These are phyloP conservation scores for Gilbertella persicaria DNA, from an alignment of 371 early-diverging fungal species.

Conservation along the genomic window DNA sequence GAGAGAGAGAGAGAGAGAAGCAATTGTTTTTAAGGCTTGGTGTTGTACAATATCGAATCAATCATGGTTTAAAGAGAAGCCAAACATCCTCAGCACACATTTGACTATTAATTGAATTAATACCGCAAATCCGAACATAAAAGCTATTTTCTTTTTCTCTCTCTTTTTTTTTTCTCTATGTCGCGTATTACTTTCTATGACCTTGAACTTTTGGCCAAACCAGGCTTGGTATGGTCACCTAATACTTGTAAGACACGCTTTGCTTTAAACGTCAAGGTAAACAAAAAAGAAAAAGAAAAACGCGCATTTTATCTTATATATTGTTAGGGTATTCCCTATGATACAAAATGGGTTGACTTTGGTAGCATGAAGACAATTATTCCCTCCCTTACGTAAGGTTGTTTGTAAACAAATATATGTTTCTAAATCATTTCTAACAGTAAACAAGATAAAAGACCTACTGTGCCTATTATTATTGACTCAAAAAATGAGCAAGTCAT, in stretches of 20 bases:
- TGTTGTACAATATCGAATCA: no score
- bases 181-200: no score
- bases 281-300: background rate
- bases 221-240: conserved; percentile 13
- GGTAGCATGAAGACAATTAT: conserved; percentile 5
- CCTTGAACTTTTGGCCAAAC: conserved; percentile 12
- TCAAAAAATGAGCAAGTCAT: conserved; percentile 1
- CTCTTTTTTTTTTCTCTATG: no score
- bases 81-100: no score
- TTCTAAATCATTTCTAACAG: background rate
- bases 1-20: no score
- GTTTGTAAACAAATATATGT: background rate
- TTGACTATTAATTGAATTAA: no score
- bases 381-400: conserved; percentile 11
- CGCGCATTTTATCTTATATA: background rate
- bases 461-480: conserved; percentile 22
- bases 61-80: no score
- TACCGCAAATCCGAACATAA: no score
- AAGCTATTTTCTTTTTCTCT: no score
- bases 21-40: no score
- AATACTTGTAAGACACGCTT: conserved; percentile 27
- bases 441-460: conserved; percentile 5
- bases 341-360: conserved; percentile 22
- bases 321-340: conserved; percentile 19
- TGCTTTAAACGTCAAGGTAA: conserved; percentile 28